Evolutionary conservation across 345 rosid genomes (phyloP).

Genomic region (Abelmoschus esculentus): DNA sequence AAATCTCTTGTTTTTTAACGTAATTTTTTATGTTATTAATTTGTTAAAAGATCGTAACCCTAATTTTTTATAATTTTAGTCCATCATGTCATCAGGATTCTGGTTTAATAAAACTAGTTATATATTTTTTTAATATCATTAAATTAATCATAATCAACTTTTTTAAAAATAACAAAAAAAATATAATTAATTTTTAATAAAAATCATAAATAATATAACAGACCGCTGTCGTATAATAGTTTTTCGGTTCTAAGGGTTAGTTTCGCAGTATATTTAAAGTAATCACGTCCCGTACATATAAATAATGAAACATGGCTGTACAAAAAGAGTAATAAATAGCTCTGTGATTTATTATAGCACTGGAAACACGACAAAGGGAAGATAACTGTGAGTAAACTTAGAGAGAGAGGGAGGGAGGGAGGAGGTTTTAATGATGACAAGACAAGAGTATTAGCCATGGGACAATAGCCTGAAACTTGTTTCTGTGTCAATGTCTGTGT

Average conservation of each 20-base stretch:
- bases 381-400: neutral
- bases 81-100: too few relatives aligned
- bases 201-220: too few relatives aligned
- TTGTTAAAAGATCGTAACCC: too few relatives aligned
- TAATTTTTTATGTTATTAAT: too few relatives aligned
- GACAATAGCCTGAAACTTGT: slow-evolving; percentile 35
- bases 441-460: neutral
- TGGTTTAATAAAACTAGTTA: too few relatives aligned
- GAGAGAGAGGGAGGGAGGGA: neutral
- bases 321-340: neutral
- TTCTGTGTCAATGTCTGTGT: slow-evolving; percentile 31
- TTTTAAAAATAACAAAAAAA: too few relatives aligned
- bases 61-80: too few relatives aligned
- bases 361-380: slow-evolving; percentile 8
- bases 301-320: neutral
- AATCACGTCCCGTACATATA: neutral
- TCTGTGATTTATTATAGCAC: slow-evolving; percentile 4
- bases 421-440: slow-evolving; percentile 2
- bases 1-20: too few relatives aligned
- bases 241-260: neutral
- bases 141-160: too few relatives aligned
- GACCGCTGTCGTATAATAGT: too few relatives aligned
- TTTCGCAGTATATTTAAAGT: neutral
- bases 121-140: too few relatives aligned
- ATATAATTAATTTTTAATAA: too few relatives aligned